Evolutionary conservation across 1,284 basidiomycete genomes (phyloP).

Genomic region (Cryptococcus deneoformans): DNA sequence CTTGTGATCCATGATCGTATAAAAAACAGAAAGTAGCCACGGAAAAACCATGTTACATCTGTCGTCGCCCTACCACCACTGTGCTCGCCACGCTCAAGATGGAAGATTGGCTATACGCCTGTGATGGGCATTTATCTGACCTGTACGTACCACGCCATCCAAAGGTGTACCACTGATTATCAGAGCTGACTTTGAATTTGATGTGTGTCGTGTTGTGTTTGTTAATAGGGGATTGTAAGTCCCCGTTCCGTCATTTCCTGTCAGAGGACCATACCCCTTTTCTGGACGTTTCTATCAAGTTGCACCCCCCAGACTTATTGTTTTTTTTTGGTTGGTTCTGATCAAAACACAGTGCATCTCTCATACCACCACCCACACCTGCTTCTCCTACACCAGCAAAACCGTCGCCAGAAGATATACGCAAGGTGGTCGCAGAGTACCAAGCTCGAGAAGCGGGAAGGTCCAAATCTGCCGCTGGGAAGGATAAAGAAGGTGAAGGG

Average conservation of each 20-base stretch:
- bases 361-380: conserved; percentile 30
- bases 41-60: conserved; percentile 45
- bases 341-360: too few relatives aligned
- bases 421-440: conserved; percentile 46
- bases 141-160: conserved; percentile 26
- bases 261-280: too few relatives aligned
- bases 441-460: conserved; percentile 36
- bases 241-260: background rate
- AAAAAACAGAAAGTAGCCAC: conserved; percentile 38
- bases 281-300: too few relatives aligned
- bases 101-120: conserved; percentile 48
- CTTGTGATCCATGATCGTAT: background rate
- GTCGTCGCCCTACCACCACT: conserved; percentile 39
- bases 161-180: background rate
- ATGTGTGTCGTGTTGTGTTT: too few relatives aligned
- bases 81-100: conserved; percentile 46
- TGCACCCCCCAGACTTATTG: too few relatives aligned
- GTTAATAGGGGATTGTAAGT: conserved; percentile 22
- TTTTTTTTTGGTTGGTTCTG: too few relatives aligned
- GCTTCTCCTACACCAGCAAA: conserved; percentile 10
- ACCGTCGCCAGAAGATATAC: conserved; percentile 45
- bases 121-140: conserved; percentile 45
- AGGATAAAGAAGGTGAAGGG: conserved; percentile 17
- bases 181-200: too few relatives aligned
- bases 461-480: conserved; percentile 1